Evolutionary conservation across 257 asterid species (phyloP).

Genomic region (Nicotiana undulata): DNA sequence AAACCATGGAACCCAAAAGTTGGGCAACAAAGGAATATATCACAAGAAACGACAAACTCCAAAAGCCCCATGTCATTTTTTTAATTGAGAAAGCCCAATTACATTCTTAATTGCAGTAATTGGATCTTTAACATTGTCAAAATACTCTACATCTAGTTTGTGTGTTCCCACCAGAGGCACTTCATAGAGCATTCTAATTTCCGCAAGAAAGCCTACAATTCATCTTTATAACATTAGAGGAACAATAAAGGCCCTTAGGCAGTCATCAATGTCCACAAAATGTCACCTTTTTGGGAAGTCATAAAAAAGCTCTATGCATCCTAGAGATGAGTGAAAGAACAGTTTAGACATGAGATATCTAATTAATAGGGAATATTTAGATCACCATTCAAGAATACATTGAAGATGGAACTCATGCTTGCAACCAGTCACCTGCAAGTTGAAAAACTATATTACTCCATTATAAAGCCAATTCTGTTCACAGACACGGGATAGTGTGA

Average conservation of each 20-base stretch:
- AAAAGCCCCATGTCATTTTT: neutral
- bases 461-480: neutral
- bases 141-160: neutral
- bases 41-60: neutral
- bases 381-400: constrained; percentile 82
- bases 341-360: neutral
- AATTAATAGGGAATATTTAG: neutral
- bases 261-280: neutral
- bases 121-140: neutral
- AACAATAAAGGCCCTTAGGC: neutral
- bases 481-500: neutral
- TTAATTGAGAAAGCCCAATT: neutral
- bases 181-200: neutral
- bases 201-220: neutral
- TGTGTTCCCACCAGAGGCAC: neutral
- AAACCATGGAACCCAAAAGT: neutral
- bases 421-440: constrained; percentile 70
- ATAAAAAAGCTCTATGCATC: neutral
- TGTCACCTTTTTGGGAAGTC: neutral
- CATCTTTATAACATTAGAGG: neutral
- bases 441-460: constrained; percentile 2
- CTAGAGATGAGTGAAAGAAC: neutral
- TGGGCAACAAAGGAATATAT: neutral
- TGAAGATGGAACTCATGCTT: constrained; percentile 93
- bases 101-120: neutral